Conservation (phyloP, 2,329 filamentous ascomycete genomes). For the Scedosporium boydii region DNA sequence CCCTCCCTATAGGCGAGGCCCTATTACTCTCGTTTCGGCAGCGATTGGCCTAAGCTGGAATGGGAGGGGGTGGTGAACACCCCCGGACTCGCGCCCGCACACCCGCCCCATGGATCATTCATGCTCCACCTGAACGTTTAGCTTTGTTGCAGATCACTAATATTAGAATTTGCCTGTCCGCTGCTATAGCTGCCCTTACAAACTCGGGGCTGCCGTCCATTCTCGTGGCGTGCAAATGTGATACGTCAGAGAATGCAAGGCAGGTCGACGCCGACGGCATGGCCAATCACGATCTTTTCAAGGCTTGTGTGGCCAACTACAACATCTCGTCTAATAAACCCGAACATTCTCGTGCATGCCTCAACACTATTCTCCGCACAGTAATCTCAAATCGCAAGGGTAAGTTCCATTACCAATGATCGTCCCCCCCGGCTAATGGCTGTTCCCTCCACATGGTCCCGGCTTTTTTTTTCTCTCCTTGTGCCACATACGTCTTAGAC, state of each 20-base stretch:
- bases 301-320: conserved; percentile 62
- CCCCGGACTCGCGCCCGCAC: not conserved
- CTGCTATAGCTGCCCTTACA: conserved; percentile 58
- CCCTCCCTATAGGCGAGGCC: not conserved
- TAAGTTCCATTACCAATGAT: conserved; percentile 32
- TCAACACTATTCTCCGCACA: conserved; percentile 65
- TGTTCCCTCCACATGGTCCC: not conserved
- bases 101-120: conserved; percentile 4
- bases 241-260: conserved; percentile 60
- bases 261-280: conserved; percentile 62
- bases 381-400: conserved; percentile 60
- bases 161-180: not conserved
- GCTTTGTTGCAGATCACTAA: not conserved
- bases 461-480: not conserved
- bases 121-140: conserved; percentile 11
- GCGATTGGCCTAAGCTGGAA: too few relatives aligned
- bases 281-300: conserved; percentile 51
- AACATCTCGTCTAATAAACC: conserved; percentile 62
- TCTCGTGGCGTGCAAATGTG: conserved; percentile 84
- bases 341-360: conserved; percentile 64
- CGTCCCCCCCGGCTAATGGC: not conserved
- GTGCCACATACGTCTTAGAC: too few relatives aligned
- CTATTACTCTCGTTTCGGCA: not conserved
- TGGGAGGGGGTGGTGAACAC: not conserved
- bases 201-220: conserved; percentile 66